Evolutionary conservation across 2,329 filamentous ascomycete genomes (phyloP).

Genomic region (Apiospora kogelbergensis): DNA sequence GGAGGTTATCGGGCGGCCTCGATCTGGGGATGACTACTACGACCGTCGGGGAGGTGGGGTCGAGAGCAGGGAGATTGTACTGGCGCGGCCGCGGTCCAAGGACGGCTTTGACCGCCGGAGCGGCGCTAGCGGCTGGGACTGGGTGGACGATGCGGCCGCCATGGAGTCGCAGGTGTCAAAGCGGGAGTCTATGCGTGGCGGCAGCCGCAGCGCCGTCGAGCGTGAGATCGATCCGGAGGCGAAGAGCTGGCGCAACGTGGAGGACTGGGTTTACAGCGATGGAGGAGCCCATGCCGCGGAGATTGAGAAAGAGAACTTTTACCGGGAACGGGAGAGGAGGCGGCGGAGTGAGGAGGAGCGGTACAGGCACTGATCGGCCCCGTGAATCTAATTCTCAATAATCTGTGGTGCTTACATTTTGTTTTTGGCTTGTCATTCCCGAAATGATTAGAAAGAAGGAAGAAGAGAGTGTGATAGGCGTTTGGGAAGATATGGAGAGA

Average conservation of each 20-base stretch:
- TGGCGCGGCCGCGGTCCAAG: not conserved
- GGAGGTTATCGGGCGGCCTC: slow-evolving; percentile 23
- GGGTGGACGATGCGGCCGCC: not conserved
- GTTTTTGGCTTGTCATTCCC: too few relatives aligned
- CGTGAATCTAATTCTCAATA: too few relatives aligned
- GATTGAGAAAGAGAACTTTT: not conserved
- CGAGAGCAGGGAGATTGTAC: not conserved
- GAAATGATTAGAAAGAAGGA: too few relatives aligned
- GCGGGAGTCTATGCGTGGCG: slow-evolving; percentile 9
- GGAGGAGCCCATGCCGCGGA: not conserved
- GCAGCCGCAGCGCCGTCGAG: slow-evolving; percentile 19
- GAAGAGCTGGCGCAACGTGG: slow-evolving; percentile 32
- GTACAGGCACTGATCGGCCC: not conserved
- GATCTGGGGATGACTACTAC: slow-evolving; percentile 1
- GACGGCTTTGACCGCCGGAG: not conserved
- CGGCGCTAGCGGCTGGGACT: not conserved
- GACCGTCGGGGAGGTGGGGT: not conserved
- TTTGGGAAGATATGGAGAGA: not conserved
- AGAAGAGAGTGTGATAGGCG: not conserved
- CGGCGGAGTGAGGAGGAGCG: not conserved
- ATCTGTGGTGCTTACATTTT: too few relatives aligned
- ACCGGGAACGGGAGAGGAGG: not conserved
- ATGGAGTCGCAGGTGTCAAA: not conserved
- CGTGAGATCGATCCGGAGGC: slow-evolving; percentile 30
- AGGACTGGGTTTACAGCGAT: slow-evolving; percentile 28